Evolutionary conservation across 2,329 filamentous ascomycete genomes (phyloP), one percentile per base, ranked within the genome.

Genomic region (Zopfia rhizophila): DNA sequence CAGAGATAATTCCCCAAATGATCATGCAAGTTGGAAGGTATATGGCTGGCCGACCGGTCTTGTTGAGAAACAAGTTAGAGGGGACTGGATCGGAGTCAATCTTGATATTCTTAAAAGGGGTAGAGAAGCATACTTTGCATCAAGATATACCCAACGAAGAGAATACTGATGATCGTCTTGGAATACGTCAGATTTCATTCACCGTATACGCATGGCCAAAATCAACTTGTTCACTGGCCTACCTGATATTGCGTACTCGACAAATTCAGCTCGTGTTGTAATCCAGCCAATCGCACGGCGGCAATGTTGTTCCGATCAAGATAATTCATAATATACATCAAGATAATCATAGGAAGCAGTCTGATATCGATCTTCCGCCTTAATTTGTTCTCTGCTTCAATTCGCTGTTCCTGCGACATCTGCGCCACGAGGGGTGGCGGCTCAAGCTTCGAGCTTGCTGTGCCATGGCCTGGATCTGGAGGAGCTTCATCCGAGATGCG

Each of bases 271-370:
- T 89, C 86, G 7, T 76, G 74, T 45, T 87, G 81, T 14, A 90
- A 73, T 5, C 86, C 85, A 11, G 70, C 68, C 29, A 89, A 76
- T 16, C 82, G 79, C 1, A 87, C 87, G 1, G 85, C 80, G 2
- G 85, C 85, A 52, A 89, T 87, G 67, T 88, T 87, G 65, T 87
- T 87, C 24, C 84, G 76, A 59, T 87, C 84, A 10, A 88, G 70
- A 68, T 89, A 91, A 72, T 91, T 90, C 74, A 88, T 78, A 65
- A 91, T 89, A 62, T 90, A 91, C 74, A 91, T 88, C 54, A 90
- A 67, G 35, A 91, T 82, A 45, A 91, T 75, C 71, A 85, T 85
- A 0, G 87, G 87, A 58, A 90, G 75, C 68, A 91, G 48, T 38
- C 87, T 80, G 14, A 79, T 58, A 63, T 91, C 89, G 42, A 91